Evolutionary conservation across 2,329 filamentous ascomycete genomes (phyloP), one percentile per base, ranked within the genome.

Genomic region (Talaromyces sp.): DNA sequence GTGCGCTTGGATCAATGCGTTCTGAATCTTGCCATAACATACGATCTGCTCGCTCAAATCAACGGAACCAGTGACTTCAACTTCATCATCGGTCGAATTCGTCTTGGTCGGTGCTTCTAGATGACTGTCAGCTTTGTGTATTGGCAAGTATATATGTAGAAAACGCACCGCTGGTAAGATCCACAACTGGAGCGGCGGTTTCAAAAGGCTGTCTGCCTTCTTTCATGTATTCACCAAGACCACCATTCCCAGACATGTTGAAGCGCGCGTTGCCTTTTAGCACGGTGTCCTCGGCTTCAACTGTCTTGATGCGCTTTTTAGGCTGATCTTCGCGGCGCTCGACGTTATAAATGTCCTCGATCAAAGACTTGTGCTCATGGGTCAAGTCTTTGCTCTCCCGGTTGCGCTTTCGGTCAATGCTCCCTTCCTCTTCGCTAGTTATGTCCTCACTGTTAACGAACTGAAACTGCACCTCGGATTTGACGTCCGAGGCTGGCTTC

Each of bases 11-110:
- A 95, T 80, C 60, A 80, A 84, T 2, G 87, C 84, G 18, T 82
- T 83, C 61, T 91, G 87, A 21, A 96, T 76, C 76, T 89, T 89
- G 46, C 92, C 92, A 70, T 90, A 92, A 76, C 91, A 96, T 3
- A 96, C 88, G 70, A 91, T 86, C 71, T 91, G 85, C 21, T 87
- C 83, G 54, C 81, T 83, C 33, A 86, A 81, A 62, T 90, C 83
- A 46, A 83, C 81, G 14, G 87, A 74, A 39, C 86, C 78, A 21
- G 80, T 73, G 61, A 76, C 71, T 70, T 78, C 69, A 9, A 77
- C 62, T 9, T 78, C 75, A 28, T 77, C 75, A 23, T 77, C 74
- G 54, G 69, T 70, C 12, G 68, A 63, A 52, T 61, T 62, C 33
- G 63, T 28, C n/a, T 58, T 62, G 2, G 66, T 57, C 16, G 65